Evolutionary conservation across 2,329 filamentous ascomycete genomes (phyloP), one percentile per base, ranked within the genome.

Genomic region (Zarea fungicola): DNA sequence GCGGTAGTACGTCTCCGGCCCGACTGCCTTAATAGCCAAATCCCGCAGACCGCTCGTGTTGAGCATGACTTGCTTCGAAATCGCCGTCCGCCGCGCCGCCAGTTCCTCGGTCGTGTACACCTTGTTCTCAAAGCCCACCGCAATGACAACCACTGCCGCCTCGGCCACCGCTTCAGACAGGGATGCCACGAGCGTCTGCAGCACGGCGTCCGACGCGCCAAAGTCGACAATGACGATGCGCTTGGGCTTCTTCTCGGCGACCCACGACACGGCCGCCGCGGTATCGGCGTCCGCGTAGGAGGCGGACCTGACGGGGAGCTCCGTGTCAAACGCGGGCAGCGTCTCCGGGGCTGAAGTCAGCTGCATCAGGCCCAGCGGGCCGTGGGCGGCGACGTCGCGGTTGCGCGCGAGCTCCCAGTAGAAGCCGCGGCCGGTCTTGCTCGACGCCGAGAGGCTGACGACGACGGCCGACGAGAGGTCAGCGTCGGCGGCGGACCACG

Each of bases 381-480:
- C 56, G 1, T 44, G 45, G 2, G 34, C 31, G 4, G 16, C 29
- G 5, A 22, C 14, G 22, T 36, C 28, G 5, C 56, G 40, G 29
- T 59, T 52, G 2, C 53, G 49, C 14, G 56, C 52, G 7, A 63
- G 25, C 34, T 58, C 53, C 54, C 60, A 65, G 4, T 55, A 51
- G 29, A 63, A 56, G n/a, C 54, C 29, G 10, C 60, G 52, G 9
- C 56, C 63, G 1, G 61, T 64, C 48, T 64, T 65, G 14, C 55
- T 61, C 3, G 62, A 62, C 2, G 63, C 62, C 1, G 54, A 57
- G 3, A 66, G 52, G 42, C 52, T 62, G 14, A 64, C 51, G 3
- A 71, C 50, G 2, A 69, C 59, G 5, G 67, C 63, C 7, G 54
- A 61, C 2, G 55, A 48, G 1, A 72, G 48, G 21, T 70, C 64